Conservation (phyloP, 2,329 filamentous ascomycete species). For the Diplodia intermedia region DNA sequence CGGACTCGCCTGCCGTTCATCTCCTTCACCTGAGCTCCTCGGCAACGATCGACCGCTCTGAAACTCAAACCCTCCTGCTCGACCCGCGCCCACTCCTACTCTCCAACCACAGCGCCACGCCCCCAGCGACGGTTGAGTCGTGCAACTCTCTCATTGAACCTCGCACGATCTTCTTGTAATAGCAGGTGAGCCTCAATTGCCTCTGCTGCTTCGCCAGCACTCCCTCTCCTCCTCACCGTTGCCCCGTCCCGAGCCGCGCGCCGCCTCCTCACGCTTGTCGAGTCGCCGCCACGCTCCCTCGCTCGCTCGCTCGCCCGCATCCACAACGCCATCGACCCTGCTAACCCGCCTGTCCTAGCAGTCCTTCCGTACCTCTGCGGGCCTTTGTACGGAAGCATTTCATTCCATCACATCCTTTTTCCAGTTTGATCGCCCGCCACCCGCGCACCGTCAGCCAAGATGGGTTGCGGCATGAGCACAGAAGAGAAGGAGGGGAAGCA, state of each 20-base stretch:
- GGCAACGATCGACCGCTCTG: constrained; percentile 31
- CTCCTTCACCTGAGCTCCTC: constrained; percentile 31
- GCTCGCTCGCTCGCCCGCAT: constrained; percentile 27
- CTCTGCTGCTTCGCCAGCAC: not conserved
- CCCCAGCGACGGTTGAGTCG: constrained; percentile 22
- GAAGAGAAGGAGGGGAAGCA: constrained; percentile 99
- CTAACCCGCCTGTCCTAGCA: constrained; percentile 20
- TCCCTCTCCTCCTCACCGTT: constrained; percentile 22
- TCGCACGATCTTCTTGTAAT: constrained; percentile 32
- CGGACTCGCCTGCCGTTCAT: constrained; percentile 32
- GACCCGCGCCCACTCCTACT: constrained; percentile 27
- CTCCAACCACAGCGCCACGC: constrained; percentile 18
- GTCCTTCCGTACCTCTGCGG: constrained; percentile 32
- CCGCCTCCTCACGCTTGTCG: constrained; percentile 25
- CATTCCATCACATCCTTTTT: constrained; percentile 18
- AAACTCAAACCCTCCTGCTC: constrained; percentile 25
- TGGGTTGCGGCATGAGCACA: constrained; percentile 99
- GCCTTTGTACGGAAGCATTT: constrained; percentile 30
- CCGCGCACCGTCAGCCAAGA: constrained; percentile 61
- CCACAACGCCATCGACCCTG: constrained; percentile 15
- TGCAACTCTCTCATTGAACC: constrained; percentile 29
- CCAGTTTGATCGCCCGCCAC: constrained; percentile 10
- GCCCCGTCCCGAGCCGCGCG: constrained; percentile 23
- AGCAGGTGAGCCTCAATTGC: constrained; percentile 40
- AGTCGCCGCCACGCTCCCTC: constrained; percentile 27